Evolutionary conservation across 2,329 filamentous ascomycete species (phyloP).

Genomic region (Trichophyton schoenleinii): DNA sequence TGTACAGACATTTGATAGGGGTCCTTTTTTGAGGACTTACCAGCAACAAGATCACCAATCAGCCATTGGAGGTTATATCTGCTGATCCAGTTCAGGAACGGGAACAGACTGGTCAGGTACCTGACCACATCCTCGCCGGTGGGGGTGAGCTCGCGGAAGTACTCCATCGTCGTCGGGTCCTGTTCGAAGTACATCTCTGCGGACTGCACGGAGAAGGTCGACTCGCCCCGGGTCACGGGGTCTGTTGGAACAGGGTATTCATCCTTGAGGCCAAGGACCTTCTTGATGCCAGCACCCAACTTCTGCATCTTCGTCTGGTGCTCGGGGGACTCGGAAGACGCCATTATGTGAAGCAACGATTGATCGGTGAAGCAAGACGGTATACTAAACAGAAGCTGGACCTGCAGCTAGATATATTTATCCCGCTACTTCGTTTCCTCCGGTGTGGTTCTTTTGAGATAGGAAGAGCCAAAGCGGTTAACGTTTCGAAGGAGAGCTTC

Average conservation of each 20-base stretch:
- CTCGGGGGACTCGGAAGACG: constrained; percentile 29
- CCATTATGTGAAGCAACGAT: constrained; percentile 15
- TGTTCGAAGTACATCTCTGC: constrained; percentile 71
- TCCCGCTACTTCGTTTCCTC: background rate
- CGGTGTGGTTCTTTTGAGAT: background rate
- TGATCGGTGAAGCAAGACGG: background rate
- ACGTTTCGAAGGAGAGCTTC: background rate
- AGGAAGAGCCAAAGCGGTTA: background rate
- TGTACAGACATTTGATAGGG: constrained; percentile 7
- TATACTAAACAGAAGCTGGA: background rate
- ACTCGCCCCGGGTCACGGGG: constrained; percentile 63
- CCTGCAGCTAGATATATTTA: background rate
- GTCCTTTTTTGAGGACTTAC: constrained; percentile 35
- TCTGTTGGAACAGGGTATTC: constrained; percentile 46
- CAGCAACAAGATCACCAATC: constrained; percentile 76
- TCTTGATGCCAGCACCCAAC: constrained; percentile 62
- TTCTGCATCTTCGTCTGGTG: constrained; percentile 26
- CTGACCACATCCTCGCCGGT: constrained; percentile 38
- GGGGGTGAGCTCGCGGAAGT: constrained; percentile 54
- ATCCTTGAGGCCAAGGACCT: constrained; percentile 69
- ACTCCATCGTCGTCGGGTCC: constrained; percentile 63
- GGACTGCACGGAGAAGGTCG: constrained; percentile 59
- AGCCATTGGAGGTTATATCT: constrained; percentile 88
- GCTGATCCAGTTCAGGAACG: constrained; percentile 77
- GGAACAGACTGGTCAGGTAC: constrained; percentile 66